phyloP scores from a whole-genome alignment of 345 rosid genomes.

The Leavenworthia alabamica region DNA sequence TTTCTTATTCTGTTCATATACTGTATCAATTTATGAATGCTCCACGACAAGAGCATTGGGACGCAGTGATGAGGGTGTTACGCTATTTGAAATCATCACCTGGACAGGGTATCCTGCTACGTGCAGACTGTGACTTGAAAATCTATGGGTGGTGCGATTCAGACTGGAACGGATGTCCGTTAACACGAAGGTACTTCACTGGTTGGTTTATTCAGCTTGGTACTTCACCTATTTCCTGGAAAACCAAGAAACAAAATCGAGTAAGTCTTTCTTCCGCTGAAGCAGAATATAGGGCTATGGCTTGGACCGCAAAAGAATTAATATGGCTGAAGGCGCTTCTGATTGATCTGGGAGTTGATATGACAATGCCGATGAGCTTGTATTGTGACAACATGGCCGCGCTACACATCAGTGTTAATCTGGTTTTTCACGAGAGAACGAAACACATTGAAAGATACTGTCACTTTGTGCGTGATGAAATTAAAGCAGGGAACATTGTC shows the following conservation, averaged over 20 bases:
- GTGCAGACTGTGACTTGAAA: rapidly evolving
- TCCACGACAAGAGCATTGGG: background rate
- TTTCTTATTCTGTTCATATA: rapidly evolving
- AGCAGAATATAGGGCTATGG: background rate
- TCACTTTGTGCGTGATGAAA: background rate
- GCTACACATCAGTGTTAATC: background rate
- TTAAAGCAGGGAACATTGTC: background rate
- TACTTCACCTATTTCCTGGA: rapidly evolving
- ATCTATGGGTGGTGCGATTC: background rate
- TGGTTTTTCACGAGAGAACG: rapidly evolving
- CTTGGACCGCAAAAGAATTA: background rate
- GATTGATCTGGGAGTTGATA: background rate
- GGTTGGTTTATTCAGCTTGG: background rate
- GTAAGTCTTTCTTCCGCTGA: background rate
- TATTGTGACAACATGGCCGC: background rate
- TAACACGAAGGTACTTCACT: rapidly evolving
- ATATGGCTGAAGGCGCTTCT: background rate
- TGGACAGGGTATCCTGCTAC: background rate
- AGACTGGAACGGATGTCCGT: background rate
- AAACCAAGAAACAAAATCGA: background rate
- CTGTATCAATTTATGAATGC: background rate
- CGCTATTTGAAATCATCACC: too few species aligned
- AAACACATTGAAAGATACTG: background rate
- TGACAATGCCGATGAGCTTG: rapidly evolving
- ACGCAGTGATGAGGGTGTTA: too few species aligned